These are phyloP conservation scores for Suhomyces coccinellae DNA, from an alignment of 1,139 yeast genomes.

Conservation along the genomic window DNA sequence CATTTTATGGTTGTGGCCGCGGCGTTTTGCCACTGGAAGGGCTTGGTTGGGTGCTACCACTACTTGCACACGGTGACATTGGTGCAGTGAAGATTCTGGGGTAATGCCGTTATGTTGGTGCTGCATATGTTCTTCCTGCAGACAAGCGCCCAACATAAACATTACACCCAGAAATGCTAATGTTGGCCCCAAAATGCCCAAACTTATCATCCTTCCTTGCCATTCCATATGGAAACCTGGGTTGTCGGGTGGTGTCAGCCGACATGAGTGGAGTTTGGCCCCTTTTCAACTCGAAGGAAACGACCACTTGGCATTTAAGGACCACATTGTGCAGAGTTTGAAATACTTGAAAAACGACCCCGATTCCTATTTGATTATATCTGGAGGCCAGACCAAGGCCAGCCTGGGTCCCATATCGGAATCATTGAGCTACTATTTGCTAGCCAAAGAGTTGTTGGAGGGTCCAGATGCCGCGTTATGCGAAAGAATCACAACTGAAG, in stretches of 20 bases:
- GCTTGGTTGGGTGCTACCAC: conserved; percentile 59
- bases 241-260: conserved; percentile 34
- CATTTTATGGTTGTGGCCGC: conserved; percentile 82
- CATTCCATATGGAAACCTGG: conserved; percentile 62
- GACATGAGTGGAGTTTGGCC: conserved; percentile 63
- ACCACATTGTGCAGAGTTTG: conserved; percentile 53
- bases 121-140: not conserved
- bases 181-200: conserved; percentile 1
- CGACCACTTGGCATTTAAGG: conserved; percentile 65
- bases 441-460: conserved; percentile 24
- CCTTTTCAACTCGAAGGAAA: conserved; percentile 68
- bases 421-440: conserved; percentile 54
- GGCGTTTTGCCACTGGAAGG: conserved; percentile 72
- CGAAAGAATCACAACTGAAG: conserved; percentile 51
- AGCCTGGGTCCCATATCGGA: conserved; percentile 60
- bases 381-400: conserved; percentile 73
- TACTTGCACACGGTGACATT: conserved; percentile 38
- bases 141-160: not conserved
- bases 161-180: not conserved
- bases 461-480: conserved; percentile 8
- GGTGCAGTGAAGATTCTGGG: not conserved
- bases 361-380: conserved; percentile 46
- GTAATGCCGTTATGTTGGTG: not conserved
- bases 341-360: conserved; percentile 31
- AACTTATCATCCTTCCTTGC: conserved; percentile 57